phyloP scores from a whole-genome alignment of 495 filamentous ascomycete genomes.

The Antarctomyces pellizariae region DNA sequence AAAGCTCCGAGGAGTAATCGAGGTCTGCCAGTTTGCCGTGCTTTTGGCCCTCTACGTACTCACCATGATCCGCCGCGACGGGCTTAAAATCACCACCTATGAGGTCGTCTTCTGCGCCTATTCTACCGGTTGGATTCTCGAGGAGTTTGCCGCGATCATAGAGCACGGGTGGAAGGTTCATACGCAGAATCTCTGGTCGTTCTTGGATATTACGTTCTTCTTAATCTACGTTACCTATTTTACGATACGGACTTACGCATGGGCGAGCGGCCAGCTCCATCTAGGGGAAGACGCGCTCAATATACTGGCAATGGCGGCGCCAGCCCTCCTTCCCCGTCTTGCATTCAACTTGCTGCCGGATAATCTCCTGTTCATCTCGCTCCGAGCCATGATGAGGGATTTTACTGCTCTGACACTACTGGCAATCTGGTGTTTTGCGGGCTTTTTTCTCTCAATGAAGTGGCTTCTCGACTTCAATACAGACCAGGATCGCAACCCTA shows the following conservation, averaged over 20 bases:
- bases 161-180: conserved; percentile 57
- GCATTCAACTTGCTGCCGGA: conserved; percentile 54
- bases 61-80: conserved; percentile 35
- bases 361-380: conserved; percentile 46
- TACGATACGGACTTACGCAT: conserved; percentile 31
- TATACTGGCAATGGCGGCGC: conserved; percentile 43
- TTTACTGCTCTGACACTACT: conserved; percentile 40
- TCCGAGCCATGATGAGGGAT: conserved; percentile 52
- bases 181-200: conserved; percentile 59
- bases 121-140: conserved; percentile 44
- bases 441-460: conserved; percentile 44
- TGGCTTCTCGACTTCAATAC: conserved; percentile 29
- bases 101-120: conserved; percentile 41
- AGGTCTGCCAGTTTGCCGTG: conserved; percentile 40
- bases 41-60: conserved; percentile 36
- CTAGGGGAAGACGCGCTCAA: conserved; percentile 38
- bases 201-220: conserved; percentile 46
- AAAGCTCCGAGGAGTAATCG: conserved; percentile 39
- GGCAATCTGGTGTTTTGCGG: conserved; percentile 47
- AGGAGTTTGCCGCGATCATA: conserved; percentile 46
- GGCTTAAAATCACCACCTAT: conserved; percentile 20
- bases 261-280: conserved; percentile 17
- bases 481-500: conserved; percentile 11
- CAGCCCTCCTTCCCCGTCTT: conserved; percentile 44
- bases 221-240: conserved; percentile 37